Percentiles rank a stretch among this genome's conserved stretches.
Evolutionary conservation across 1,284 basidiomycete species (phyloP).

Genomic region (Apiotrichum brassicae): DNA sequence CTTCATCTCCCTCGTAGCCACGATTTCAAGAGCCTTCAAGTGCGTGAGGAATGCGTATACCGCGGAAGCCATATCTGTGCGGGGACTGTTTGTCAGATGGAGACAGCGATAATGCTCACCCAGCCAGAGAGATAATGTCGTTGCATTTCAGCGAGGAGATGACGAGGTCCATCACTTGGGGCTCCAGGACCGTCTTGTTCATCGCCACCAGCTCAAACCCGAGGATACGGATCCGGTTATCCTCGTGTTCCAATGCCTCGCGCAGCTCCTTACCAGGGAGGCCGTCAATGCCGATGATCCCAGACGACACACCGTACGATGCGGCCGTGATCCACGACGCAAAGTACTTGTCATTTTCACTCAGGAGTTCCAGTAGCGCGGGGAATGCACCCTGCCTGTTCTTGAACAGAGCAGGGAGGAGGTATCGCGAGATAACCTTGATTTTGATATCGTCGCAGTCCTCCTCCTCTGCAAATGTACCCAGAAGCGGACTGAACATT

Average conservation of each 20-base stretch:
- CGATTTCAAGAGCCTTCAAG: constrained; percentile 18
- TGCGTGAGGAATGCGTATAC: constrained; percentile 29
- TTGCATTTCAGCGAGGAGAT: constrained; percentile 28
- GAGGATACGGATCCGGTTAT: constrained; percentile 26
- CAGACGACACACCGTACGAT: constrained; percentile 29
- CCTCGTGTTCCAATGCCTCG: constrained; percentile 29
- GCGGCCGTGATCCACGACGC: constrained; percentile 37
- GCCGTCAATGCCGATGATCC: constrained; percentile 17
- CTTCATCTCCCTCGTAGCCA: constrained; percentile 5
- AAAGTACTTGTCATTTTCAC: constrained; percentile 12
- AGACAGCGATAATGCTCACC: constrained; percentile 17
- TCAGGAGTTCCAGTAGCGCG: constrained; percentile 20
- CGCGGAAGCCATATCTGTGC: constrained; percentile 36
- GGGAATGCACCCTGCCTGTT: constrained; percentile 7
- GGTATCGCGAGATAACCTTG: constrained; percentile 23
- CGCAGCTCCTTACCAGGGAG: constrained; percentile 21
- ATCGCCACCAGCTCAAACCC: constrained; percentile 32
- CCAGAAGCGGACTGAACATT: constrained; percentile 24
- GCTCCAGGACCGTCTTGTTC: constrained; percentile 24
- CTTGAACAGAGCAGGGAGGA: constrained; percentile 30
- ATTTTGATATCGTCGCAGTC: neutral
- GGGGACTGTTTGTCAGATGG: constrained; percentile 15
- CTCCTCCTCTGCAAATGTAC: constrained; percentile 16
- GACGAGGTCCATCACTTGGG: constrained; percentile 20
- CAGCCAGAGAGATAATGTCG: constrained; percentile 24